phyloP scores from a whole-genome alignment of 139 green algal genomes.

The Yamagishiella unicocca region DNA sequence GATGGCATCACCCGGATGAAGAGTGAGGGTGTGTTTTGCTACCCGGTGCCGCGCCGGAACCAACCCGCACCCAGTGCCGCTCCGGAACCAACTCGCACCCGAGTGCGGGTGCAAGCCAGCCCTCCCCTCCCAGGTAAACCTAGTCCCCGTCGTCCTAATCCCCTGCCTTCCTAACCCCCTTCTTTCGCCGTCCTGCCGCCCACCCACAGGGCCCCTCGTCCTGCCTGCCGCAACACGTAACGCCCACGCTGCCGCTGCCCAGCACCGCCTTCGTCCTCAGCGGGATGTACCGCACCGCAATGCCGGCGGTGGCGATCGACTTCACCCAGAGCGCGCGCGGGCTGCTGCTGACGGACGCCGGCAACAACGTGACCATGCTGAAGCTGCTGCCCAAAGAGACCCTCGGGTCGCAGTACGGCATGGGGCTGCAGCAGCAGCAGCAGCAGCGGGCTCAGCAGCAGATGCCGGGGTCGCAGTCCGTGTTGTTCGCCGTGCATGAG shows the following conservation, averaged over 20 bases:
- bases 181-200: background rate
- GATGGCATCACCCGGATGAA: too few relatives aligned
- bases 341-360: conserved; percentile 60
- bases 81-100: too few relatives aligned
- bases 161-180: background rate
- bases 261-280: conserved; percentile 45
- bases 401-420: background rate
- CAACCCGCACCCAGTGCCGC: too few relatives aligned
- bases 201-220: conserved; percentile 1
- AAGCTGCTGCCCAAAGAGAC: conserved; percentile 15
- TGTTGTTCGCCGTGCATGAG: conserved; percentile 27
- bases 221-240: background rate
- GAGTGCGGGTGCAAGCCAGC: too few relatives aligned
- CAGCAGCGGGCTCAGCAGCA: background rate
- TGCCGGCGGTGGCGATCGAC: conserved; percentile 45
- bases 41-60: too few relatives aligned
- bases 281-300: conserved; percentile 33
- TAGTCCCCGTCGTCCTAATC: too few relatives aligned
- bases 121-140: too few relatives aligned
- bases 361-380: conserved; percentile 64
- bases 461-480: background rate
- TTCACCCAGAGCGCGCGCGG: conserved; percentile 67
- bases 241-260: conserved; percentile 40
- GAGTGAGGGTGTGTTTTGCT: too few relatives aligned
- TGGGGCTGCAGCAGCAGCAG: background rate